Evolutionary conservation across 148 eudicot genomes (phyloP), one percentile per base, ranked within the genome.

Genomic region (Bassia scoparia): DNA sequence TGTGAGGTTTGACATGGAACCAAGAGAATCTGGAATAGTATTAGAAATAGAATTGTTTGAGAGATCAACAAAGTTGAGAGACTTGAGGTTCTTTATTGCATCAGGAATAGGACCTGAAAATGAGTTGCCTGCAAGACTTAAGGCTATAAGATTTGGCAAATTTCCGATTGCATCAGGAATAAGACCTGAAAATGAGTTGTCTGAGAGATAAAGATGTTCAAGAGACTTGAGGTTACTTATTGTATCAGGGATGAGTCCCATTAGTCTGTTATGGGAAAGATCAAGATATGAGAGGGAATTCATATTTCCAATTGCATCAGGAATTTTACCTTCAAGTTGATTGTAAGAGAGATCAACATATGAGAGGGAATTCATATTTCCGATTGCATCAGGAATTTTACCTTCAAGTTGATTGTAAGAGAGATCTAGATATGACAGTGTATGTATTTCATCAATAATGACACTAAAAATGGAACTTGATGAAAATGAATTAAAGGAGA

Each of bases 281-380:
- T 73, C 48, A 1, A 73, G 74, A 53, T 73, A 12, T 21, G 38
- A 64, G 55, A 78, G 72, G 46, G 46, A 50, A 52, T 11, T 1
- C 10, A 21, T 52, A 21, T 21, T 52, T 24, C 56, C 56, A 15
- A 52, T 21, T 52, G 4, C 24, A 52, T 10, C 21, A 21, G 61
- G 61, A 12, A 10, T 24, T 24, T 11, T 31, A 24, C 61, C 15
- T 26, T 2, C 33, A 58, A 58, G 56, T 58, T 26, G 18, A 58
- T 58, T 58, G 30, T 58, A 3, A 24, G 17, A 58, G 46, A 58
- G 61, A 26, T 58, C 27, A n/a, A 58, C 23, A 41, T 41, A 41
- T 41, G 46, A 41, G 12, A 41, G 46, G 12, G 46, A 8, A 41
- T 41, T 11, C 46, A 41, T 41, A 8, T 7, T 41, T 41, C 46